Base-by-base conservation (phyloP, 2,329 filamentous ascomycete species). In the Hymenoscyphus infarciens region DNA sequence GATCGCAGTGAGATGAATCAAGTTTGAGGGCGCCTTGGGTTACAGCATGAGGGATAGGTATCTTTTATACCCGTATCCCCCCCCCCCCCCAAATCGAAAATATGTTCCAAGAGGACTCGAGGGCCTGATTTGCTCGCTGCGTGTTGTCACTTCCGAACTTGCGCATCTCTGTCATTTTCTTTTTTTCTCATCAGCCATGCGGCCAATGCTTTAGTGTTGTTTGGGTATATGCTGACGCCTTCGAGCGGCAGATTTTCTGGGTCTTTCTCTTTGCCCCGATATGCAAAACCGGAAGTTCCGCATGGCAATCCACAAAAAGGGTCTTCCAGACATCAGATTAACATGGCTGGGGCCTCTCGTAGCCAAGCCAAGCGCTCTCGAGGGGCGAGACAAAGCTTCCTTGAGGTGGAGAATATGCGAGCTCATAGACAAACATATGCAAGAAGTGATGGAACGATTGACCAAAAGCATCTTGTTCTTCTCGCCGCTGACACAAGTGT, bases 321-420 rank as follows among this genome's bases (percentile, higher is more conserved):
- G 8, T 8, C 33, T 35, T 22, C 8, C 10, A 25, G 42, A 22
- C 11, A 35, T 49, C 42, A 22, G n/a, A 49, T 49, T 49, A 7
- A 25, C 42, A 45, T 19, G n/a, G 5, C 42, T 6, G n/a, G 42
- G 19, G 7, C n/a, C n/a, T 49, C 42, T 19, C 42, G 6, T 49
- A 49, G 42, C 42, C n/a, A 49, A 49, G 42, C 42, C n/a, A n/a
- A n/a, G n/a, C n/a, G 42, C 42, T 49, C n/a, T 49, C 42, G 42
- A 35, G 33, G 33, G 10, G 10, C 10, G 13, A 35, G 13, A 35
- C 13, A 35, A 35, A 35, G 33, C 8, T 35, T 35, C 33, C 33
- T 11, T 35, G 33, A 13, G 33, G 33, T 35, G 33, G 10, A 35
- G 33, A 13, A 15, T 35, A 35, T 35, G 33, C 33, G 10, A 35